Evolutionary conservation across 352 stramenopile species (phyloP).

Genomic region (Globisporangium irregulare): DNA sequence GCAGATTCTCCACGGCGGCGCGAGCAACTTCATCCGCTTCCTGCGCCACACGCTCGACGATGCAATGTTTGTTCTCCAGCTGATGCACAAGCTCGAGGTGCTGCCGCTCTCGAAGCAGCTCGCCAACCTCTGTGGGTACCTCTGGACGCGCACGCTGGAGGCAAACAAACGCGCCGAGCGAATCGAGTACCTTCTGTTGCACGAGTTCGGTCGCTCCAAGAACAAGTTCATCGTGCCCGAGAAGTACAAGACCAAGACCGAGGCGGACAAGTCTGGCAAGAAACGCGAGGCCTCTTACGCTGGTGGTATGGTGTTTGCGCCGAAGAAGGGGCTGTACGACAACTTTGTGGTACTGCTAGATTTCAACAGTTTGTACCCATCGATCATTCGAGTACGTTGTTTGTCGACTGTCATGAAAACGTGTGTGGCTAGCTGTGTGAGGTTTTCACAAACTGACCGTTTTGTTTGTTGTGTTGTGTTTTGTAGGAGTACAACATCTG

Average conservation of each 20-base stretch:
- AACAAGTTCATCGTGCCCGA: conserved; percentile 99
- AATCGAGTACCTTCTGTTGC: conserved; percentile 99
- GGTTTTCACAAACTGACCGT: background rate
- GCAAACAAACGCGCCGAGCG: conserved; percentile 96
- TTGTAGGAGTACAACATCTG: conserved; percentile 99
- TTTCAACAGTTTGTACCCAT: conserved; percentile 99
- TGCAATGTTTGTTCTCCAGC: conserved; percentile 94
- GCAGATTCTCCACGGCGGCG: conserved; percentile 86
- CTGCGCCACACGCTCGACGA: conserved; percentile 95
- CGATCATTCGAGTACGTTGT: conserved; percentile 90
- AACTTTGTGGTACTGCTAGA: conserved; percentile 99
- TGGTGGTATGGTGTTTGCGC: conserved; percentile 98
- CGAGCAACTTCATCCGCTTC: conserved; percentile 92
- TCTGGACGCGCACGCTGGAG: conserved; percentile 97
- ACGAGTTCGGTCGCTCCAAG: conserved; percentile 95
- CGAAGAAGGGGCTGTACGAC: conserved; percentile 99
- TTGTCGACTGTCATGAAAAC: background rate
- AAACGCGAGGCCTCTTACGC: conserved; percentile 93
- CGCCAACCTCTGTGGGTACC: conserved; percentile 97
- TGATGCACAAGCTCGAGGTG: conserved; percentile 98
- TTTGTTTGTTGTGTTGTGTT: conserved; percentile 4
- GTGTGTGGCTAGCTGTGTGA: background rate
- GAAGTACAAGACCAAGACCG: conserved; percentile 77
- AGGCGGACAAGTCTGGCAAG: conserved; percentile 58
- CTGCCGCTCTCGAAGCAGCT: conserved; percentile 98